Evolutionary conservation across 2,329 filamentous ascomycete genomes (phyloP).

Genomic region (Hymenoscyphus repandus): DNA sequence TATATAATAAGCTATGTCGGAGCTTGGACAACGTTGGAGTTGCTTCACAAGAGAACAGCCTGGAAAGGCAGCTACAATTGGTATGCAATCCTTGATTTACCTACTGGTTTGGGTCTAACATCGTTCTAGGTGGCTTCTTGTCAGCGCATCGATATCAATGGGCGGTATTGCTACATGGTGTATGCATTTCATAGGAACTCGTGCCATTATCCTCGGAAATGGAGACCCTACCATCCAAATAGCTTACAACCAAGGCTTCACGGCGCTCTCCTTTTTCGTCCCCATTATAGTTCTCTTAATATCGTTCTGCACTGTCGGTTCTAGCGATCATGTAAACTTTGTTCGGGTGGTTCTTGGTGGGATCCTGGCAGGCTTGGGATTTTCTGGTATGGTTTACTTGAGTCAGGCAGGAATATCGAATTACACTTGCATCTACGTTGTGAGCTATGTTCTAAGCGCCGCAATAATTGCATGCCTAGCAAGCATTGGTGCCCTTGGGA

Average conservation of each 20-base stretch:
- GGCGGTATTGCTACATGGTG: constrained; percentile 71
- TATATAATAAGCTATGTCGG: constrained; percentile 69
- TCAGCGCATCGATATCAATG: constrained; percentile 64
- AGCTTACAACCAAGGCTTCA: constrained; percentile 66
- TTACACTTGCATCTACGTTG: constrained; percentile 63
- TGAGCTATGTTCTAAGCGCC: constrained; percentile 53
- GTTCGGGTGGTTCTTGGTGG: constrained; percentile 59
- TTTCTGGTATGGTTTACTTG: constrained; percentile 83
- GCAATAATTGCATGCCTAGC: constrained; percentile 68
- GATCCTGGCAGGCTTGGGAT: constrained; percentile 64
- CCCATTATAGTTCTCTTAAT: constrained; percentile 69
- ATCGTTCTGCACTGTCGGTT: constrained; percentile 66
- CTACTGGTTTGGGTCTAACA: not conserved
- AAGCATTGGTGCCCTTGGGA: constrained; percentile 61
- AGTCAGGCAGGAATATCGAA: constrained; percentile 80
- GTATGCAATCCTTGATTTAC: constrained; percentile 38
- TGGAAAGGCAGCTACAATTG: constrained; percentile 64
- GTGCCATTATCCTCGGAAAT: constrained; percentile 65
- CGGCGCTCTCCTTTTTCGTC: constrained; percentile 72
- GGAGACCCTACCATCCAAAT: constrained; percentile 62
- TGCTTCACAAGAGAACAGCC: constrained; percentile 72
- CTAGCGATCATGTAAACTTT: constrained; percentile 51
- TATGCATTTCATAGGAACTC: constrained; percentile 80
- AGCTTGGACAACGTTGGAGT: constrained; percentile 72
- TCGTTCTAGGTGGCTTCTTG: constrained; percentile 51